Evolutionary conservation across 139 green algal genomes (phyloP).

Genomic region (Chlamydomonas sp.): DNA sequence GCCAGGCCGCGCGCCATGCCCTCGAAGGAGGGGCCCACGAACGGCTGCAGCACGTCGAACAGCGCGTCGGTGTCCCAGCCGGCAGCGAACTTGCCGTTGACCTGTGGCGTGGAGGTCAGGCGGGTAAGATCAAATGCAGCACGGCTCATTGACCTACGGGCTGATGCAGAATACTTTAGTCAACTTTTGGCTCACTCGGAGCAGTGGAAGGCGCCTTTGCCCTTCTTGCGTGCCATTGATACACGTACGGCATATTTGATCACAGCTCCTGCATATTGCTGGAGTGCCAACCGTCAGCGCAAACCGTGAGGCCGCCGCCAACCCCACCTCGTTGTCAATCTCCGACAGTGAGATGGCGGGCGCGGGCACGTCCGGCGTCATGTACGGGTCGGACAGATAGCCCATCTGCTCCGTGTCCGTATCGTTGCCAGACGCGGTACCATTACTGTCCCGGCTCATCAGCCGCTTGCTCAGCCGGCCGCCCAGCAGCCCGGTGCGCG

Average conservation of each 20-base stretch:
- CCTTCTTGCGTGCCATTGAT: no score
- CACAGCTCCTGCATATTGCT: no score
- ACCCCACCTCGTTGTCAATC: neutral
- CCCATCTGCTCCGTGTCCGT: neutral
- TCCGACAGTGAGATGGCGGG: neutral
- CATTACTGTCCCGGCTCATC: no score
- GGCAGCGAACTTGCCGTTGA: neutral
- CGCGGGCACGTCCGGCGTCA: neutral
- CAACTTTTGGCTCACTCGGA: no score
- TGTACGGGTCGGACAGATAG: neutral
- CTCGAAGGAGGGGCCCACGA: conserved; percentile 16
- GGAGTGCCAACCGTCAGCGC: no score
- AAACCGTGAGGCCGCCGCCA: neutral
- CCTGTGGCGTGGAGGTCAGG: neutral
- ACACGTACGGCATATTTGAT: no score
- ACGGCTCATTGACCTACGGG: no score
- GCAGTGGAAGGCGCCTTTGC: no score
- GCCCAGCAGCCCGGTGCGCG: neutral
- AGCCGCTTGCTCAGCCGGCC: neutral
- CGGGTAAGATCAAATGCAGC: neutral
- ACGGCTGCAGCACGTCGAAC: neutral
- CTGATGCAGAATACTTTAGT: no score
- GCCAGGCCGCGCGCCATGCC: conserved; percentile 5
- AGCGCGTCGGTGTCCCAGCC: neutral
- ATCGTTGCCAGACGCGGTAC: no score